These are phyloP conservation scores for Salix koriyanagi DNA, from an alignment of 345 rosid genomes.

Conservation along the genomic window DNA sequence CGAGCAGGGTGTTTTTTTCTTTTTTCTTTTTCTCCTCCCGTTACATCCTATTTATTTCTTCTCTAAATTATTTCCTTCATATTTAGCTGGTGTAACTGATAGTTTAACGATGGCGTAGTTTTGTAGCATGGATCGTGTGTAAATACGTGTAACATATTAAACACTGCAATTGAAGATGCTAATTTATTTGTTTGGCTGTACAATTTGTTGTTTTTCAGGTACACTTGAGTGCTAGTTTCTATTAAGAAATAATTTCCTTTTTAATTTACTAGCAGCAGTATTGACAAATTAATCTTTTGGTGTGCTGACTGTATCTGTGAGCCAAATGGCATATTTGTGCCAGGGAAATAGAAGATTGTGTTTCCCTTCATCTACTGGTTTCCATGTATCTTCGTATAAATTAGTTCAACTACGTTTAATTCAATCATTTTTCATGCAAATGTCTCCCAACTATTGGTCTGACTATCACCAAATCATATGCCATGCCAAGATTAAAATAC, in stretches of 20 bases:
- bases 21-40: neutral
- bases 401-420: neutral
- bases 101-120: conserved; percentile 19
- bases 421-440: no score
- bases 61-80: neutral
- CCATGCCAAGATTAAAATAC: neutral
- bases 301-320: no score
- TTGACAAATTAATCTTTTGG: neutral
- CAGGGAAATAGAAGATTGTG: neutral
- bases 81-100: conserved; percentile 28
- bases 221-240: neutral
- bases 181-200: conserved; percentile 18
- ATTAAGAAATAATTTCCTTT: neutral
- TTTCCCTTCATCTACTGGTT: neutral
- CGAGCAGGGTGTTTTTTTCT: neutral
- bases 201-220: neutral
- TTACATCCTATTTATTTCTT: neutral
- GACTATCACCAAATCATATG: neutral
- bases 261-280: neutral
- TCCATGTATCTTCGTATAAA: neutral
- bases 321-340: neutral
- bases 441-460: neutral
- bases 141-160: conserved; percentile 15
- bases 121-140: conserved; percentile 21
- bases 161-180: conserved; percentile 27